A percentile compares a stretch with the other conserved stretches of the same genome.
phyloP scores from a whole-genome alignment of 768 basidiomycete species.

The Lactifluus echinatus region DNA sequence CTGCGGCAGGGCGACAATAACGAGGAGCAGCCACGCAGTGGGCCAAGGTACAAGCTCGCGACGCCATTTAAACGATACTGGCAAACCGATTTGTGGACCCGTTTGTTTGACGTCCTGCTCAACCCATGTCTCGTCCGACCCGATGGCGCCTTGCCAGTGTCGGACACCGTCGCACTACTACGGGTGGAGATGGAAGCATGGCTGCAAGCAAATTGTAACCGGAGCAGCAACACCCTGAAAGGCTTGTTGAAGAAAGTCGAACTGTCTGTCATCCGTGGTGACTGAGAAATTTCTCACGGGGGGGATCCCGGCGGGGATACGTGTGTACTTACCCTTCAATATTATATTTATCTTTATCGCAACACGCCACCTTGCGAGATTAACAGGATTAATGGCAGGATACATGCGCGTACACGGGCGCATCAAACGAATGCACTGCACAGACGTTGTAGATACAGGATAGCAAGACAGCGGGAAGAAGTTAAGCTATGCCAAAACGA shows the following conservation, averaged over 20 bases:
- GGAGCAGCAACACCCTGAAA: slow-evolving; percentile 72
- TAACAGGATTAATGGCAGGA: neutral
- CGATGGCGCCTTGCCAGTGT: slow-evolving; percentile 61
- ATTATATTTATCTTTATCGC: slow-evolving; percentile 3
- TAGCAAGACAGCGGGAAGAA: neutral
- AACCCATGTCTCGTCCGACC: slow-evolving; percentile 61
- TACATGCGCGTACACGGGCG: neutral
- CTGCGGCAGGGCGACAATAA: slow-evolving; percentile 26
- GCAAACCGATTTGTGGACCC: slow-evolving; percentile 82
- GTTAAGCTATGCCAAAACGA: slow-evolving; percentile 2
- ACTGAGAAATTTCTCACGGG: slow-evolving; percentile 9
- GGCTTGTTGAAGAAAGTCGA: slow-evolving; percentile 79
- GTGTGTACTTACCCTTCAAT: neutral
- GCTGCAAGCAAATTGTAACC: slow-evolving; percentile 81
- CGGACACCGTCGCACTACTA: slow-evolving; percentile 52
- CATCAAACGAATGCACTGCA: slow-evolving; percentile 9
- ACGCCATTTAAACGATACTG: slow-evolving; percentile 90
- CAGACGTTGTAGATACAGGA: slow-evolving; percentile 15
- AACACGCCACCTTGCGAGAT: neutral
- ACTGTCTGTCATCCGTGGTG: slow-evolving; percentile 35
- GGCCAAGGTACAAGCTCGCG: slow-evolving; percentile 47
- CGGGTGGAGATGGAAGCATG: slow-evolving; percentile 81
- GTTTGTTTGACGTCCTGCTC: slow-evolving; percentile 76
- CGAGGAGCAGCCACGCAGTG: slow-evolving; percentile 1
- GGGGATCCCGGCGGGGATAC: neutral